Conservation (phyloP, 345 rosid species). For the Eucalyptus tenuipes region DNA sequence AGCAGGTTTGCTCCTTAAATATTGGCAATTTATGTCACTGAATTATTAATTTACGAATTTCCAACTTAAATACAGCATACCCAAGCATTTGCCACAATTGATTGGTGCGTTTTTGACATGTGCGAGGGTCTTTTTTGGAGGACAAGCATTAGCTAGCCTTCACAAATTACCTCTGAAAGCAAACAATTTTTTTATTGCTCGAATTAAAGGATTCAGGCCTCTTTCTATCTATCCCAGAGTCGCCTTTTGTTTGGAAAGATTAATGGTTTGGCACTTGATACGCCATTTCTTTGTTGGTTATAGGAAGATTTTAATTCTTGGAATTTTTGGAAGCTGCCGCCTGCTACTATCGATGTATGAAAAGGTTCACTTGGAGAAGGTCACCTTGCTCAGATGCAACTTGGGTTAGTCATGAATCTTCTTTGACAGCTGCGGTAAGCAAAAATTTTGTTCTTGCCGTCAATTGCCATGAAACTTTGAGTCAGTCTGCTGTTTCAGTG, state of each 20-base stretch:
- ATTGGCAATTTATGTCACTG: background rate
- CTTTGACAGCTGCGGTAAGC: background rate
- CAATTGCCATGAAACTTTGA: background rate
- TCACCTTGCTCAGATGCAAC: background rate
- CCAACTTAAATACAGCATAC: background rate
- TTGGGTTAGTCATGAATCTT: background rate
- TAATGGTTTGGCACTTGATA: background rate
- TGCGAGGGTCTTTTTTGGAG: background rate
- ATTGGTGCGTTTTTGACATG: background rate
- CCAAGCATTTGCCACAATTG: background rate
- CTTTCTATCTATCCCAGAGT: background rate
- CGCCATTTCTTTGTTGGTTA: background rate
- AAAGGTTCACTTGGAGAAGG: background rate
- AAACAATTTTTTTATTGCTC: background rate
- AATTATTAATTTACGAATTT: background rate
- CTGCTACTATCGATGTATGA: constrained; percentile 35
- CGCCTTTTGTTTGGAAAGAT: background rate
- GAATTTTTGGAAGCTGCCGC: constrained; percentile 90
- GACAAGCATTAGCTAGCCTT: background rate
- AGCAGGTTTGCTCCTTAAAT: constrained; percentile 39
- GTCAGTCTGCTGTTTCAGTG: background rate
- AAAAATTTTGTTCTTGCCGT: background rate
- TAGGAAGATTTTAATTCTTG: constrained; percentile 93
- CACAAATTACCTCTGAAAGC: background rate
- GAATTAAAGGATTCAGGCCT: background rate